Conservation (phyloP, 2,329 filamentous ascomycete species). For the Balansia obtecta region DNA sequence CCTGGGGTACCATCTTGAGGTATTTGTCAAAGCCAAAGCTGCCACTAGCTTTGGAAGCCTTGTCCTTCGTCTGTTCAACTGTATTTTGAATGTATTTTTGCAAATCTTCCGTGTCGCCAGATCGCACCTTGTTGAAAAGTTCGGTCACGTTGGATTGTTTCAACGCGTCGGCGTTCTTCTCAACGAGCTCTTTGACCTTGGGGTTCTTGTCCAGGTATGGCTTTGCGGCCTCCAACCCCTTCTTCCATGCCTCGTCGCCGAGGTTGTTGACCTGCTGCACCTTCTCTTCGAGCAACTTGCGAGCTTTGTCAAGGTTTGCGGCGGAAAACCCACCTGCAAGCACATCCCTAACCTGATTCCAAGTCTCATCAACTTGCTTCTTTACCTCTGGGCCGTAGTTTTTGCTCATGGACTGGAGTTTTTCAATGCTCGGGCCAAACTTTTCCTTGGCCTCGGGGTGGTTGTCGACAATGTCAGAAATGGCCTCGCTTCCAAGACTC, state of each 20-base stretch:
- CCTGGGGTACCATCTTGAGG: constrained; percentile 52
- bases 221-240: constrained; percentile 58
- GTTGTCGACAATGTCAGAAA: constrained; percentile 55
- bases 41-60: constrained; percentile 19
- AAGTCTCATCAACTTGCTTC: constrained; percentile 63
- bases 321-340: constrained; percentile 47
- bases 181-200: constrained; percentile 59
- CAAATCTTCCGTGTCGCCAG: constrained; percentile 40
- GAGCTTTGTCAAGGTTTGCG: constrained; percentile 39
- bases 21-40: constrained; percentile 43
- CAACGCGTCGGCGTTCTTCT: constrained; percentile 55
- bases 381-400: constrained; percentile 64
- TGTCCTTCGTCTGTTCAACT: constrained; percentile 31
- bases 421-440: constrained; percentile 53
- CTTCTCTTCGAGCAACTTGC: constrained; percentile 57
- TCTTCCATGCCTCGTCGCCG: constrained; percentile 60
- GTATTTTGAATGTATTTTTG: constrained; percentile 22
- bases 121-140: constrained; percentile 49
- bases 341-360: constrained; percentile 52
- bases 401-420: constrained; percentile 57
- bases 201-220: constrained; percentile 65
- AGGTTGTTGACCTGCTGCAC: constrained; percentile 51
- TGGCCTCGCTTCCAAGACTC: constrained; percentile 48
- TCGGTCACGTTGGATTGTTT: constrained; percentile 55
- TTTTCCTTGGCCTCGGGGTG: constrained; percentile 63